Conservation (phyloP, 495 filamentous ascomycete genomes). For the Elasticomyces elasticus region DNA sequence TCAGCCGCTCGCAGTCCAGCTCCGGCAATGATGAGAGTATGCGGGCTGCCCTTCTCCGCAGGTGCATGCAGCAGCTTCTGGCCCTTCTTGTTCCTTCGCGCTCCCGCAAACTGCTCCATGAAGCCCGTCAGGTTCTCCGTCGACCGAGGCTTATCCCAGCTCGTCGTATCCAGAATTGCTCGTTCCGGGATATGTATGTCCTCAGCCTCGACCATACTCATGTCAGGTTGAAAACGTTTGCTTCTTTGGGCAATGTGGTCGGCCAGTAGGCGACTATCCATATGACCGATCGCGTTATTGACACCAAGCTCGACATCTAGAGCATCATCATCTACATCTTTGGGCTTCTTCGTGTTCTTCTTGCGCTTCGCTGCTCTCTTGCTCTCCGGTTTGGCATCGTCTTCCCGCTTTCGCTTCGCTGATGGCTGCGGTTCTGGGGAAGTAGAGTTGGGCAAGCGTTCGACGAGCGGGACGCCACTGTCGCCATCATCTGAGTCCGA, state of each 20-base stretch:
- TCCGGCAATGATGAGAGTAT: slow-evolving; percentile 70
- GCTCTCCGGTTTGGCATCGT: slow-evolving; percentile 16
- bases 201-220: slow-evolving; percentile 72
- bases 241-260: slow-evolving; percentile 77
- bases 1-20: slow-evolving; percentile 78
- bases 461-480: slow-evolving; percentile 24
- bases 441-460: slow-evolving; percentile 14
- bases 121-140: slow-evolving; percentile 66
- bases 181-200: slow-evolving; percentile 62
- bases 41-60: slow-evolving; percentile 64
- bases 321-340: slow-evolving; percentile 46
- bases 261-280: slow-evolving; percentile 74
- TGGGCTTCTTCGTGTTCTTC: slow-evolving; percentile 44
- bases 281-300: slow-evolving; percentile 67
- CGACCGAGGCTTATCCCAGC: slow-evolving; percentile 51
- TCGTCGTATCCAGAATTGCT: slow-evolving; percentile 62
- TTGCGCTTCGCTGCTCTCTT: slow-evolving; percentile 44
- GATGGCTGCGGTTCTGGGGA: slow-evolving; percentile 12
- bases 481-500: slow-evolving; percentile 25
- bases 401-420: slow-evolving; percentile 29
- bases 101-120: slow-evolving; percentile 43
- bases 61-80: slow-evolving; percentile 49
- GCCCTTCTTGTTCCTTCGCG: slow-evolving; percentile 20
- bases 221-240: slow-evolving; percentile 62
- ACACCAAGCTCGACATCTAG: slow-evolving; percentile 55